These are phyloP conservation scores for Colletotrichum gloeosporioides DNA, from an alignment of 2,329 filamentous ascomycete genomes.

Conservation along the genomic window DNA sequence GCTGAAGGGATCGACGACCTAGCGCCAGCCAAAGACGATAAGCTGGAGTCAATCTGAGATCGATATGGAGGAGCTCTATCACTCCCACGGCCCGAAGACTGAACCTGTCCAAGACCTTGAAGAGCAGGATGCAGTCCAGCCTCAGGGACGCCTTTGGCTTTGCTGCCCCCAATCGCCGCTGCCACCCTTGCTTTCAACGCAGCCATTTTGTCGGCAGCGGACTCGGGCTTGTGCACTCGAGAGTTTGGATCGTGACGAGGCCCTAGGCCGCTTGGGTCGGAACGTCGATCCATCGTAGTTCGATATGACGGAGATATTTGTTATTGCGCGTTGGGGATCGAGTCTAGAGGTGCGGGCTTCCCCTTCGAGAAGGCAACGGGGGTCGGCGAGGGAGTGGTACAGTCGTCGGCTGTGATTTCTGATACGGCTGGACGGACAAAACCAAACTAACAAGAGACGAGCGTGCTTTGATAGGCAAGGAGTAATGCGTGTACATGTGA, in stretches of 20 bases:
- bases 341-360: neutral
- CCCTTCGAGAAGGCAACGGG: neutral
- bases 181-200: constrained; percentile 82
- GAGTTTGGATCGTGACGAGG: constrained; percentile 61
- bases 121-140: constrained; percentile 81
- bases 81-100: constrained; percentile 44
- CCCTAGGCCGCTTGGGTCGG: constrained; percentile 56
- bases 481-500: neutral
- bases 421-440: neutral
- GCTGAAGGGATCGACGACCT: constrained; percentile 41
- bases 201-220: constrained; percentile 71
- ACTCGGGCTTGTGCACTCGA: constrained; percentile 60
- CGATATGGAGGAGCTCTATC: constrained; percentile 25
- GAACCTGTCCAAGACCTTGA: constrained; percentile 58
- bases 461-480: neutral
- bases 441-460: neutral
- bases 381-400: neutral
- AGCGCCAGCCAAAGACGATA: constrained; percentile 17
- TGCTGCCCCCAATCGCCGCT: constrained; percentile 70
- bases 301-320: neutral
- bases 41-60: constrained; percentile 14
- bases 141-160: constrained; percentile 71
- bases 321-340: neutral
- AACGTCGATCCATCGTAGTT: constrained; percentile 55
- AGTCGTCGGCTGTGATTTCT: neutral